These are phyloP conservation scores for Graphium sp. DNA, from an alignment of 2,329 filamentous ascomycete genomes.

Conservation along the genomic window DNA sequence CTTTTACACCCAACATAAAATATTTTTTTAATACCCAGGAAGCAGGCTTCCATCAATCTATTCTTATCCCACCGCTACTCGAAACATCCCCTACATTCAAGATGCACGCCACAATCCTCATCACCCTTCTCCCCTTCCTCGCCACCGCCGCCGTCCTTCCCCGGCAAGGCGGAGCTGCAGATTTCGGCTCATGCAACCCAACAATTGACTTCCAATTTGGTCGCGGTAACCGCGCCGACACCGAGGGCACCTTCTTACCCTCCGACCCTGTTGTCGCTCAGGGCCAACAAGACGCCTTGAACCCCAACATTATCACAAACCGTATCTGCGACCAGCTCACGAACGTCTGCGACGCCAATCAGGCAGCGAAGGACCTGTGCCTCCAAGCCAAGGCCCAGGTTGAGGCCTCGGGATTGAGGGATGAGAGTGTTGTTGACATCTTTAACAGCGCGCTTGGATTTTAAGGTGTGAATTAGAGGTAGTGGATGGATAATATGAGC, in stretches of 20 bases:
- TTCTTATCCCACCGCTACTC: too few species aligned
- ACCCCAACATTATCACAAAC: slow-evolving; percentile 61
- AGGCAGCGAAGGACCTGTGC: slow-evolving; percentile 37
- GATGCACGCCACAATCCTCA: slow-evolving; percentile 2
- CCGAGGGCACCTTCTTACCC: slow-evolving; percentile 52
- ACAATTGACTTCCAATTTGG: slow-evolving; percentile 44
- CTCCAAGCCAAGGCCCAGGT: slow-evolving; percentile 26
- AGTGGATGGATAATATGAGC: too few species aligned
- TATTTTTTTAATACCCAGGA: too few species aligned
- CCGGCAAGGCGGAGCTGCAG: slow-evolving; percentile 15
- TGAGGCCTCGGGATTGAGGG: slow-evolving; percentile 12
- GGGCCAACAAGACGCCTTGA: slow-evolving; percentile 46
- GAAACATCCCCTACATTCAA: too few species aligned
- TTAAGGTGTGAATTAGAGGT: too few species aligned
- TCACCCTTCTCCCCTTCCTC: slow-evolving; percentile 2
- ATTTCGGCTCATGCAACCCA: slow-evolving; percentile 36
- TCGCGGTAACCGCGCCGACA: slow-evolving; percentile 34
- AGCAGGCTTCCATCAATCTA: too few species aligned
- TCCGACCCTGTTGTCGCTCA: slow-evolving; percentile 43
- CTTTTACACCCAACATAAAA: too few species aligned
- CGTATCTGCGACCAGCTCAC: slow-evolving; percentile 52
- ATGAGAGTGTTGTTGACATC: slow-evolving; percentile 27
- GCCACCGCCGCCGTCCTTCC: slow-evolving; percentile 3
- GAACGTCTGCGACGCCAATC: slow-evolving; percentile 48
- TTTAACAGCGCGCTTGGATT: slow-evolving; percentile 25